Evolutionary conservation across 495 filamentous ascomycete species (phyloP).

Genomic region (Hapsidospora chrysogenum): DNA sequence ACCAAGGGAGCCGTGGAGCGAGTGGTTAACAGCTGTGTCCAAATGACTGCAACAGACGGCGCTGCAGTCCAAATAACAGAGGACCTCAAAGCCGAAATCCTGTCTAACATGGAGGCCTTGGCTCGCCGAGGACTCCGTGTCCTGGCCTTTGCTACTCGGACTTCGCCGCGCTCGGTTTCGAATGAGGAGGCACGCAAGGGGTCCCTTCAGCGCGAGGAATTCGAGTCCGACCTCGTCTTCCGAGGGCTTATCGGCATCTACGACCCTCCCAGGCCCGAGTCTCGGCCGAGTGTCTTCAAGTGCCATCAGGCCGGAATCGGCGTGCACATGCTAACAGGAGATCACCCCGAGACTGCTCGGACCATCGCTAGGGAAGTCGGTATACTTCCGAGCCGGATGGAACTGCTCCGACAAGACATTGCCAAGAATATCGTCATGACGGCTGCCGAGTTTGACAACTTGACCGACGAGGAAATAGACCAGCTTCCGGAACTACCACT

Average conservation of each 20-base stretch:
- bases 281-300: constrained; percentile 22
- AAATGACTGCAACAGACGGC: constrained; percentile 14
- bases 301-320: constrained; percentile 33
- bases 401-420: constrained; percentile 12
- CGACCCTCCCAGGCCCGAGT: constrained; percentile 48
- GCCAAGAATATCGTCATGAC: constrained; percentile 22
- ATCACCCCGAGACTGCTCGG: constrained; percentile 43
- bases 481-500: constrained; percentile 22
- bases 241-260: constrained; percentile 48
- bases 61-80: constrained; percentile 17
- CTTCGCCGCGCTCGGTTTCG: neutral
- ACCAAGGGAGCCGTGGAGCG: constrained; percentile 27
- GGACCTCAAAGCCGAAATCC: constrained; percentile 27
- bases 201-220: neutral
- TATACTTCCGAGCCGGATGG: constrained; percentile 23
- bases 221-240: constrained; percentile 28
- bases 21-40: constrained; percentile 5
- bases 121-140: constrained; percentile 64
- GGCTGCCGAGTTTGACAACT: constrained; percentile 25
- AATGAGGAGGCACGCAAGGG: neutral
- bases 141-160: constrained; percentile 48
- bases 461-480: constrained; percentile 29
- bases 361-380: constrained; percentile 32
- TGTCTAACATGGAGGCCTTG: constrained; percentile 43
- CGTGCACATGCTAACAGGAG: constrained; percentile 50